Base-by-base conservation (phyloP, 768 basidiomycete species). In the Boletus speciosus region DNA sequence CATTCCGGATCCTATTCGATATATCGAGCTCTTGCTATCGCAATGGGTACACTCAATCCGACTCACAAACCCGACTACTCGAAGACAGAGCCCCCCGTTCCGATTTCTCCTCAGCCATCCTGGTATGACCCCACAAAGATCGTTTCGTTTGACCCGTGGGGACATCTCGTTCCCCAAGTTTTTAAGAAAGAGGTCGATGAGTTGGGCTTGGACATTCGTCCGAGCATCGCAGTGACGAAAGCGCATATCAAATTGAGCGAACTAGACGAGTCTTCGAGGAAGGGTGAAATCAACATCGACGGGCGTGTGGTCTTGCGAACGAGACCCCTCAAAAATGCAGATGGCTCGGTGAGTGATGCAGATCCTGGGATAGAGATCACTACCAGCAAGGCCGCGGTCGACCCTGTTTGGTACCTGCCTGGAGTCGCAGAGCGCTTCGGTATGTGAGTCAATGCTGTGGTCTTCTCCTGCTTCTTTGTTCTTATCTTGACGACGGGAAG, bases 231-330 rank as follows among this genome's bases (percentile, higher is more conserved):
- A 1, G 83, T 96, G 48, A 98, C 96, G 10, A 87, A 85, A 56
- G 89, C 94, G 0, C 95, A 97, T 67, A 83, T 98, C 77, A 98
- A 98, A 78, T 79, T 98, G 70, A 85, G 84, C 68, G 96, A 98
- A 73, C 76, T 98, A 47, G 96, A 98, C 69, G 90, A 90, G 46
- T 77, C 84, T 1, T 84, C 84, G 29, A 76, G 85, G 51, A 81
- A 78, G 57, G 94, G 94, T 2, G 79, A 84, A 16, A 71, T 98
- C 38, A 67, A 56, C 7, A 73, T 96, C 2, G 96, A 98, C 68
- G 94, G 92, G 5, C 87, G 85, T 66, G 73, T 98, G 51, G 88
- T 97, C 32, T 66, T 90, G 58, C 80, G 79, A 70, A 89, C 86
- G 57, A 73, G 73, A 16, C 88, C 84, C 40, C 63, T 86, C 48